Evolutionary conservation across 2,329 filamentous ascomycete genomes (phyloP).

Genomic region (Fusarium staphyleae): DNA sequence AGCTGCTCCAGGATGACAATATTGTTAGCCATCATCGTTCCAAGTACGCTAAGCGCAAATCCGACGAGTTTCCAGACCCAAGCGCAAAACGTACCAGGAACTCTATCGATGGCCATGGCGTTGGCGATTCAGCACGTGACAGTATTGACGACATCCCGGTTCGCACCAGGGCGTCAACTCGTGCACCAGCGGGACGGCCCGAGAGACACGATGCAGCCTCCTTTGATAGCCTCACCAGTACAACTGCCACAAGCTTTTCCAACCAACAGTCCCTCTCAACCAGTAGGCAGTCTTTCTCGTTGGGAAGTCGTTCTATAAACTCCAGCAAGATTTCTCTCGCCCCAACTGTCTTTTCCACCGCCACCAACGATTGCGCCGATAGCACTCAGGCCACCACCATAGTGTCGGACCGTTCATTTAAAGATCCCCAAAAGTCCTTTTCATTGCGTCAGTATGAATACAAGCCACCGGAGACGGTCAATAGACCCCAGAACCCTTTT

Average conservation of each 20-base stretch:
- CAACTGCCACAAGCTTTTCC: constrained; percentile 9
- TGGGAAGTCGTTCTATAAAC: constrained; percentile 37
- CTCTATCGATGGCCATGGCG: constrained; percentile 11
- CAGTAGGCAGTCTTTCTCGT: constrained; percentile 25
- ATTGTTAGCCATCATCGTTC: constrained; percentile 10
- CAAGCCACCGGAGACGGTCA: neutral
- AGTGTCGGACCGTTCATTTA: constrained; percentile 21
- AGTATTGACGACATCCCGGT: constrained; percentile 35
- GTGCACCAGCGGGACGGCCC: constrained; percentile 20
- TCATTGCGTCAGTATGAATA: constrained; percentile 18
- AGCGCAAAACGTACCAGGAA: constrained; percentile 29
- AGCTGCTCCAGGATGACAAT: constrained; percentile 25
- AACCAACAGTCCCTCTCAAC: constrained; percentile 12
- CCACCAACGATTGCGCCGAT: constrained; percentile 24
- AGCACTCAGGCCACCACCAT: constrained; percentile 47
- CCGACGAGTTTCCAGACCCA: constrained; percentile 31
- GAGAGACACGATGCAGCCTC: constrained; percentile 15
- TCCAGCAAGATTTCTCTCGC: constrained; percentile 45
- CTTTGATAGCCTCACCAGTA: constrained; percentile 14
- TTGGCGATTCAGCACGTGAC: constrained; percentile 2
- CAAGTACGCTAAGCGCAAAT: constrained; percentile 33
- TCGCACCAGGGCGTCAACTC: constrained; percentile 25
- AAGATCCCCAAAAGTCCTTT: neutral
- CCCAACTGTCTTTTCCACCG: constrained; percentile 47
- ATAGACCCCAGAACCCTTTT: neutral